These are phyloP conservation scores for Hypoxylon rubiginosum DNA, from an alignment of 2,329 filamentous ascomycete genomes.

Conservation along the genomic window DNA sequence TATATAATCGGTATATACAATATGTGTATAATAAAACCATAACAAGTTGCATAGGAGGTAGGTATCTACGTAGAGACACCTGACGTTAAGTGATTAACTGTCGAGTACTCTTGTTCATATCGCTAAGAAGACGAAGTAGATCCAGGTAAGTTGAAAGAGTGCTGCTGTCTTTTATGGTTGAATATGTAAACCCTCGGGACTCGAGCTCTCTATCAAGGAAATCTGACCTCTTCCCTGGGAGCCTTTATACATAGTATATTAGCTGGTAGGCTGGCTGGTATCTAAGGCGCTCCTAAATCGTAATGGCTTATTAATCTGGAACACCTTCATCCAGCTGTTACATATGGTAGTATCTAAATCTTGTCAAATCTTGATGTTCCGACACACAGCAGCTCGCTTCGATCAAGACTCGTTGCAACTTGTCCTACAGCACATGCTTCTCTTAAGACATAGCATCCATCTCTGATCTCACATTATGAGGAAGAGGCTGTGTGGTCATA, in stretches of 20 bases:
- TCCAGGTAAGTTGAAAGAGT: not conserved
- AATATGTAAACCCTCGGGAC: not conserved
- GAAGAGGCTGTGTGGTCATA: not conserved
- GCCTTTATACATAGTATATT: not conserved
- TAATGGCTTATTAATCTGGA: not conserved
- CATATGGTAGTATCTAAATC: not conserved
- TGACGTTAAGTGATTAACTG: too few species aligned
- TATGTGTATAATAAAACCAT: too few species aligned
- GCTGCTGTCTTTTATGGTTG: not conserved
- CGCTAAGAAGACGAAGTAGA: too few species aligned
- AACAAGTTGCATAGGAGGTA: too few species aligned
- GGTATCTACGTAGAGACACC: too few species aligned
- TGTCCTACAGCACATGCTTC: not conserved
- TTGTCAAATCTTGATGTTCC: not conserved
- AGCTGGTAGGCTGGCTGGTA: not conserved
- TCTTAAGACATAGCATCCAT: not conserved
- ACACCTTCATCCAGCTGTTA: not conserved
- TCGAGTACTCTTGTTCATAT: too few species aligned
- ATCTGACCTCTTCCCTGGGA: not conserved
- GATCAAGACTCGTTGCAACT: slow-evolving; percentile 1
- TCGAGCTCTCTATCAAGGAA: not conserved
- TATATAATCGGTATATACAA: too few species aligned
- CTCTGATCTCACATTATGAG: not conserved
- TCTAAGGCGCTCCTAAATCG: not conserved
- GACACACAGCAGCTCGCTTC: slow-evolving; percentile 12